Base-by-base conservation (phyloP, 2,329 filamentous ascomycete species). In the Trichoderma atrobrunneum region DNA sequence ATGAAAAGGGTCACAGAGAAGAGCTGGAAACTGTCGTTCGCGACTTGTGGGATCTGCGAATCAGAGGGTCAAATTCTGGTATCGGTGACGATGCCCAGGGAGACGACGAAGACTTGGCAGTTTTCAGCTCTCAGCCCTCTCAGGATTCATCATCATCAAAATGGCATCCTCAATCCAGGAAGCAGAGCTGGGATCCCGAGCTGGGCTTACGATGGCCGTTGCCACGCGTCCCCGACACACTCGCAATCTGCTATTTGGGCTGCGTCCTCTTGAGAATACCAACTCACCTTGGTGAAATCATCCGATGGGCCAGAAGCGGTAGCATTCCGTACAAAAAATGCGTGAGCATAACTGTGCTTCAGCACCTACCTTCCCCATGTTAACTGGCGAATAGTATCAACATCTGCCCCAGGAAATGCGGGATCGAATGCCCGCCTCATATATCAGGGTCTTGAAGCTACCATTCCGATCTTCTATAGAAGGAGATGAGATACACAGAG, bases 11-110 rank as follows among this genome's bases (percentile, higher is more conserved):
- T 0, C 86, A 96, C 62, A 90, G 91, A 1, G 80, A 85, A 5
- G 92, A 97, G 76, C 85, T 98, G 14, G 94, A 97, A 84, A 90
- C 84, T 8, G 85, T 97, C 11, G 90, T 97, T 6, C 89, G 90
- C 72, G 94, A 97, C 79, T 87, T 99, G 16, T 99, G 96, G 95
- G 87, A 91, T 67, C 83, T 98, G 65, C 89, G 93, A 6, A 84
- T 86, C 3, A 82, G 87, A 48, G 82, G 82, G 24, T 82, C 78
- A 80, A 76, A 84, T 74, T 39, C 84, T 81, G 60, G 81, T 16
- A 54, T 77, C 57, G 57, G 57, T 1, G 36, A 62, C 28, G 66
- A 70, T 28, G 26, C n/a, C 43, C 66, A 74, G 10, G 73, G 74
- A 56, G 79, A 78, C 24, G 77, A 71, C 26, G 77, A 71, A 60